Conservation (phyloP, 148 eudicot species). For the Cornus kousa region DNA sequence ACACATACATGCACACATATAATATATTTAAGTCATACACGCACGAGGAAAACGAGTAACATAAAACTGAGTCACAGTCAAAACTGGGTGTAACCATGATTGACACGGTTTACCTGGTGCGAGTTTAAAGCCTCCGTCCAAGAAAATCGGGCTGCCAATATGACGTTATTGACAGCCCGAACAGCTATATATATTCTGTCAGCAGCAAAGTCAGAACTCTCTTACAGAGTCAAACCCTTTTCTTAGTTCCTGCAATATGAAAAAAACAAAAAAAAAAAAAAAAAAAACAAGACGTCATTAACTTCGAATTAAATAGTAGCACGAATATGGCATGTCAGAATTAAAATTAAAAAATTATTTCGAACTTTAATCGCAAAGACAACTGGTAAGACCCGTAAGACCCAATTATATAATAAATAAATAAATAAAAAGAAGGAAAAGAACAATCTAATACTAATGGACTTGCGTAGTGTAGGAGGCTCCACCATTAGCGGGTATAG, state of each 20-base stretch:
- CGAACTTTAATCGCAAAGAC: background rate
- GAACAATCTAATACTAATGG: no score
- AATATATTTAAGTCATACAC: background rate
- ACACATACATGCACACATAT: no score
- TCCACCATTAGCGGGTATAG: no score
- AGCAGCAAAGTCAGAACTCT: background rate
- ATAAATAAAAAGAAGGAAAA: no score
- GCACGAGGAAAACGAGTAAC: conserved; percentile 11
- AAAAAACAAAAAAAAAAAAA: background rate
- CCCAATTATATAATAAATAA: no score
- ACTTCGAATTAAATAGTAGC: background rate
- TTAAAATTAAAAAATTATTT: background rate
- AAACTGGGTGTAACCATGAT: conserved; percentile 9
- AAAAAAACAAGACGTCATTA: background rate
- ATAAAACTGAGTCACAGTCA: conserved; percentile 12
- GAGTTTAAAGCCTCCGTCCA: conserved; percentile 9
- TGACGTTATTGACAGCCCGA: conserved; percentile 49
- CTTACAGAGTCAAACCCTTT: no score
- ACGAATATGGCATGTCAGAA: background rate
- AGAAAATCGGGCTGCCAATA: conserved; percentile 47
- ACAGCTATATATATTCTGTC: background rate
- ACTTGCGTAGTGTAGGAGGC: no score
- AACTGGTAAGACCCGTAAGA: no score
- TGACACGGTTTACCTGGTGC: conserved; percentile 15
- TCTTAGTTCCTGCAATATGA: background rate